Evolutionary conservation across 768 basidiomycete genomes (phyloP).

Genomic region (Tylopilus subfusipes): DNA sequence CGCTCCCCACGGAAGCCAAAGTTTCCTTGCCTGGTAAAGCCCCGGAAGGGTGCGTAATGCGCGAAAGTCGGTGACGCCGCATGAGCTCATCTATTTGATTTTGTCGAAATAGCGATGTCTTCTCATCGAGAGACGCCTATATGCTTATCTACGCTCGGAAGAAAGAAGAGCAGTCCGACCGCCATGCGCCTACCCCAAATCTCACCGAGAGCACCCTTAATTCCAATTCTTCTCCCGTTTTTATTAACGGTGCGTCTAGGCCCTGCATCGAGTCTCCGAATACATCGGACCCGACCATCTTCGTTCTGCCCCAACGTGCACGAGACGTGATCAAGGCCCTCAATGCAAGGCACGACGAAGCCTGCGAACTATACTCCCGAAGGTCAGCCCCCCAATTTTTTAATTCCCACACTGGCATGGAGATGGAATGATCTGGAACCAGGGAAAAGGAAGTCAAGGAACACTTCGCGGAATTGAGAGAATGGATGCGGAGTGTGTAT

Average conservation of each 20-base stretch:
- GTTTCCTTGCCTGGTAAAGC: slow-evolving; percentile 21
- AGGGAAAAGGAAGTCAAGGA: slow-evolving; percentile 44
- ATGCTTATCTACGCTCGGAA: slow-evolving; percentile 86
- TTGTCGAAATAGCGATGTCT: slow-evolving; percentile 40
- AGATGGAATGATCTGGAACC: slow-evolving; percentile 11
- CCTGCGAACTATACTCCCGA: slow-evolving; percentile 45
- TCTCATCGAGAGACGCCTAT: slow-evolving; percentile 82
- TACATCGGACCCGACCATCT: slow-evolving; percentile 19
- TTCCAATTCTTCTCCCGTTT: slow-evolving; percentile 7
- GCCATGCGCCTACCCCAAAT: slow-evolving; percentile 18
- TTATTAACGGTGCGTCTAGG: slow-evolving; percentile 22
- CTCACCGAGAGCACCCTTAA: slow-evolving; percentile 16
- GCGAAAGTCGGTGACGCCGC: slow-evolving; percentile 56
- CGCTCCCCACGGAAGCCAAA: slow-evolving; percentile 19
- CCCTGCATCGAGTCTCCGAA: slow-evolving; percentile 10
- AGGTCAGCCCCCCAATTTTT: slow-evolving; percentile 39
- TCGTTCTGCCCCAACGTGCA: slow-evolving; percentile 54
- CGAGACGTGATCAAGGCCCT: slow-evolving; percentile 48
- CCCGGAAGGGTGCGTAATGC: slow-evolving; percentile 74
- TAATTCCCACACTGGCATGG: slow-evolving; percentile 13
- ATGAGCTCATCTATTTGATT: slow-evolving; percentile 20
- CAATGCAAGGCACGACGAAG: slow-evolving; percentile 54
- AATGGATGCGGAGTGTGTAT: slow-evolving; percentile 59
- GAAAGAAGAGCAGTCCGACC: slow-evolving; percentile 13
- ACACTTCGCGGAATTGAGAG: slow-evolving; percentile 49